phyloP scores from a whole-genome alignment of 1,284 basidiomycete genomes.

The Marasmius sp. region DNA sequence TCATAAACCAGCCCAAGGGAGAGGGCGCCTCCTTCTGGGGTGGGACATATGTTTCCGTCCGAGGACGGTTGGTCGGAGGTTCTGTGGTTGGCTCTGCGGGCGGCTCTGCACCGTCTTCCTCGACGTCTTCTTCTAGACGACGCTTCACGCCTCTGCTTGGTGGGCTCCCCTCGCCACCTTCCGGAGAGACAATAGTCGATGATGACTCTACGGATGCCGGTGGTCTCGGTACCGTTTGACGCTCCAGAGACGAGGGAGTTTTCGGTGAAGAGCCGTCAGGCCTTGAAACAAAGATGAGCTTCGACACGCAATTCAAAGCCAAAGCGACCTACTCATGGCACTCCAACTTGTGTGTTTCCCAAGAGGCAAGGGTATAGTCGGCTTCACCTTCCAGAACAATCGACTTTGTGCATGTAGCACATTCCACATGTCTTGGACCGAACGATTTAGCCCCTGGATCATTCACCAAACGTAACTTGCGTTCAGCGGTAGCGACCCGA shows the following conservation, averaged over 20 bases:
- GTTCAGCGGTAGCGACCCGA: slow-evolving; percentile 56
- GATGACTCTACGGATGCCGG: slow-evolving; percentile 39
- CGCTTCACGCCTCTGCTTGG: slow-evolving; percentile 44
- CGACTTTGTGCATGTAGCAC: slow-evolving; percentile 44
- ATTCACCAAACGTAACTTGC: slow-evolving; percentile 59
- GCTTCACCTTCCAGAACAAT: slow-evolving; percentile 44
- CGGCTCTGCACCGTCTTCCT: slow-evolving; percentile 18
- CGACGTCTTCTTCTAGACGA: slow-evolving; percentile 33
- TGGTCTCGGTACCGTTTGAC: slow-evolving; percentile 22
- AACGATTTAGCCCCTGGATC: slow-evolving; percentile 55
- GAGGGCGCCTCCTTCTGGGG: slow-evolving; percentile 43
- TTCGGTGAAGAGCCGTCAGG: no score
- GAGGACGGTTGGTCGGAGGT: slow-evolving; percentile 47
- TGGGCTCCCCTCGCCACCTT: not conserved
- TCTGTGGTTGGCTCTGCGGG: slow-evolving; percentile 21
- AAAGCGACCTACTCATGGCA: slow-evolving; percentile 44
- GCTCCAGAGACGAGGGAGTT: not conserved
- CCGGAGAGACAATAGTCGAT: slow-evolving; percentile 11
- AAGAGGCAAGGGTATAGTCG: slow-evolving; percentile 56
- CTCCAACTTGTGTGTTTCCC: slow-evolving; percentile 57
- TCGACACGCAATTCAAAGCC: not conserved
- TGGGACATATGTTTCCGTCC: slow-evolving; percentile 45
- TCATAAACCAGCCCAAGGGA: slow-evolving; percentile 54
- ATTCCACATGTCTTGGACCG: slow-evolving; percentile 44
- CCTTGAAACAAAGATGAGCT: not conserved